A percentile compares a stretch with the other conserved stretches of the same genome.
These are phyloP conservation scores for Houttuynia cordata DNA, from an alignment of 164 flowering plant species.

Conservation along the genomic window DNA sequence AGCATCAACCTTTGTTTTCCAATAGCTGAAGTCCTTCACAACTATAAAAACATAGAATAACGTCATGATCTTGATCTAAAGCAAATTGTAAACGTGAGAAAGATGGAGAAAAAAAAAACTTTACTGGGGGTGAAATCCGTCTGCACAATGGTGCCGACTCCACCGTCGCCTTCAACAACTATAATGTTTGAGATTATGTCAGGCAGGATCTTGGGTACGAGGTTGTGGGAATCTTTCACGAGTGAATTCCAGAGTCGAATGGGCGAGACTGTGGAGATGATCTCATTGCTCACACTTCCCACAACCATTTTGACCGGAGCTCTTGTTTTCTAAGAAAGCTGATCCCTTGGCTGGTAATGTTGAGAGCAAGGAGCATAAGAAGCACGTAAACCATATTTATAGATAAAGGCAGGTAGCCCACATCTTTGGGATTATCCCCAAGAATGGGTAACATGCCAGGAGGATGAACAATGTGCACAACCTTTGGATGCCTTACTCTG, in stretches of 20 bases:
- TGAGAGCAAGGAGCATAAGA: no score
- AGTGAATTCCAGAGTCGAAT: constrained; percentile 10
- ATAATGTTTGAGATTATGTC: constrained; percentile 9
- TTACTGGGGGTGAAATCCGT: constrained; percentile 3
- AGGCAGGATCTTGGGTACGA: constrained; percentile 15
- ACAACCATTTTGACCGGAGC: constrained; percentile 1
- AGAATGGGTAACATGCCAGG: no score
- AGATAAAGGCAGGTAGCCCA: no score
- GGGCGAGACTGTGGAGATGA: neutral
- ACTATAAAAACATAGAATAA: neutral
- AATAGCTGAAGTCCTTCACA: neutral
- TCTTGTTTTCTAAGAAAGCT: no score
- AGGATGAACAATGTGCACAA: no score
- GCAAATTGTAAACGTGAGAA: neutral
- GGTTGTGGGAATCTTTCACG: constrained; percentile 6
- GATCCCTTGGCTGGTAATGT: no score
- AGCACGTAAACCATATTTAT: no score
- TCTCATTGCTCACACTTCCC: constrained; percentile 2
- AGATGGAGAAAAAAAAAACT: neutral
- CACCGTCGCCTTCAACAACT: constrained; percentile 10
- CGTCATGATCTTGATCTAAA: no score
- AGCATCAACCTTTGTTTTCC: constrained; percentile 1
- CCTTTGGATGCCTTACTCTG: no score
- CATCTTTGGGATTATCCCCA: no score
- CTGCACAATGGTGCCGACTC: constrained; percentile 4